These are phyloP conservation scores for Xerocomellus dryophilus DNA, from an alignment of 768 basidiomycete species.

Conservation along the genomic window DNA sequence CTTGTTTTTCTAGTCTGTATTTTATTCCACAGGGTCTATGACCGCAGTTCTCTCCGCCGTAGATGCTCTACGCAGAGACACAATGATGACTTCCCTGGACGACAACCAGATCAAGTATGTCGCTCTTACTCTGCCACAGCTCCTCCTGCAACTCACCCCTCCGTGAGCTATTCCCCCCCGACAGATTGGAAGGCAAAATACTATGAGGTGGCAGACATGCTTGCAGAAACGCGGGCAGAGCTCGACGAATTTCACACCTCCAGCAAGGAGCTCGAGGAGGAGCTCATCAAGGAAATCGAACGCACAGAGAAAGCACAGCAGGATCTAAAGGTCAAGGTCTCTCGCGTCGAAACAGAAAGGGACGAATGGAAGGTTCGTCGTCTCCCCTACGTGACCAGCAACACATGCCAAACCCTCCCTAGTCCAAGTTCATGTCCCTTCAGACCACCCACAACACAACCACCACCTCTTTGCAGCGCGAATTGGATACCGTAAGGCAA, in stretches of 20 bases:
- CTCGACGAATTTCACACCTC: conserved; percentile 85
- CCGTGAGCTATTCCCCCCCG: conserved; percentile 51
- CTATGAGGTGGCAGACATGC: conserved; percentile 79
- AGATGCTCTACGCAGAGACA: conserved; percentile 57
- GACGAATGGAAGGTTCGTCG: conserved; percentile 89
- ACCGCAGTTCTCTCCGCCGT: conserved; percentile 63
- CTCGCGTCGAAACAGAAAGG: conserved; percentile 67
- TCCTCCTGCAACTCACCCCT: conserved; percentile 15
- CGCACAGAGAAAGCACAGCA: conserved; percentile 82
- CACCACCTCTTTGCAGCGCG: conserved; percentile 85
- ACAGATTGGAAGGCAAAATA: conserved; percentile 79
- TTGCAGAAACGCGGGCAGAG: conserved; percentile 79
- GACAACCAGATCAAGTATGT: conserved; percentile 61
- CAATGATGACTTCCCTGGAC: conserved; percentile 58
- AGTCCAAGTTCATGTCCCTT: conserved; percentile 83
- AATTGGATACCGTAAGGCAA: conserved; percentile 79
- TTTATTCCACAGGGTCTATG: conserved; percentile 38
- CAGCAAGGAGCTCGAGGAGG: conserved; percentile 89
- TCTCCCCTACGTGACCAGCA: neutral
- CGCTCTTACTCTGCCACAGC: conserved; percentile 9
- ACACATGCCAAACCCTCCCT: conserved; percentile 8
- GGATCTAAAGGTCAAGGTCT: conserved; percentile 70
- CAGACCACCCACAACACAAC: conserved; percentile 91
- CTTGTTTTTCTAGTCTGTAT: conserved; percentile 23
- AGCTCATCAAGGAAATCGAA: conserved; percentile 87